Evolutionary conservation across 176 grass and related monocot species (phyloP).

Genomic region (Themeda triandra): DNA sequence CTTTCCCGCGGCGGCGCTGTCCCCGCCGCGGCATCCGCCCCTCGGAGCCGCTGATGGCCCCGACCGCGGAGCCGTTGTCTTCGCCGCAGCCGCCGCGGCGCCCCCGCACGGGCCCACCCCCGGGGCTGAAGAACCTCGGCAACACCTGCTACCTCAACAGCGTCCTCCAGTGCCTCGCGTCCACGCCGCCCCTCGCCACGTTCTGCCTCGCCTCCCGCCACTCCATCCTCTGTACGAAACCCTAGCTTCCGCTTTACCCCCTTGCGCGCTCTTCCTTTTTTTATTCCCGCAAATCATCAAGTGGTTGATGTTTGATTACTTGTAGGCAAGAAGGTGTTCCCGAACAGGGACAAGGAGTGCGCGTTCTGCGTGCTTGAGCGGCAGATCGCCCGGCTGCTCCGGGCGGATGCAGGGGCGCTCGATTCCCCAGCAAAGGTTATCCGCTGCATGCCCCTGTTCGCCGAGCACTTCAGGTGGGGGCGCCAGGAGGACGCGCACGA

Average conservation of each 20-base stretch:
- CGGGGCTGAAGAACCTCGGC: conserved; percentile 88
- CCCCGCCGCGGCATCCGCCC: not conserved
- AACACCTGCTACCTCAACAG: conserved; percentile 99
- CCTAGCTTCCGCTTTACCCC: conserved; percentile 24
- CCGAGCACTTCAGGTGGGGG: conserved; percentile 72
- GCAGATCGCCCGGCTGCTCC: conserved; percentile 59
- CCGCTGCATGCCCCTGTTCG: conserved; percentile 65
- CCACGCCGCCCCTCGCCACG: conserved; percentile 79
- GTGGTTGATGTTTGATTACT: conserved; percentile 19
- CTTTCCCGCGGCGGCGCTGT: conserved; percentile 10
- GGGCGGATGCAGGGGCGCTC: conserved; percentile 32
- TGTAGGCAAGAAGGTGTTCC: conserved; percentile 71
- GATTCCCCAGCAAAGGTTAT: conserved; percentile 64
- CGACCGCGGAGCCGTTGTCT: conserved; percentile 39
- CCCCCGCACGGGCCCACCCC: conserved; percentile 58
- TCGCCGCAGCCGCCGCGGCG: conserved; percentile 37
- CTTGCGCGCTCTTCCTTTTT: not conserved
- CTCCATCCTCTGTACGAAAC: conserved; percentile 77
- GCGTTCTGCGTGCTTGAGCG: conserved; percentile 76
- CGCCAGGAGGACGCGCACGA: conserved; percentile 96
- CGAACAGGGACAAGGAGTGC: conserved; percentile 86
- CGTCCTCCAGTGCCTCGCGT: conserved; percentile 91
- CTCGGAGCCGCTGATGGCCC: conserved; percentile 51
- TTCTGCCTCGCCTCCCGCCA: conserved; percentile 76
- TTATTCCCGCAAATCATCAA: not conserved